Evolutionary conservation across 805 yeast genomes (phyloP), one percentile per base, ranked within the genome.

Genomic region (Yarrowia sp.): DNA sequence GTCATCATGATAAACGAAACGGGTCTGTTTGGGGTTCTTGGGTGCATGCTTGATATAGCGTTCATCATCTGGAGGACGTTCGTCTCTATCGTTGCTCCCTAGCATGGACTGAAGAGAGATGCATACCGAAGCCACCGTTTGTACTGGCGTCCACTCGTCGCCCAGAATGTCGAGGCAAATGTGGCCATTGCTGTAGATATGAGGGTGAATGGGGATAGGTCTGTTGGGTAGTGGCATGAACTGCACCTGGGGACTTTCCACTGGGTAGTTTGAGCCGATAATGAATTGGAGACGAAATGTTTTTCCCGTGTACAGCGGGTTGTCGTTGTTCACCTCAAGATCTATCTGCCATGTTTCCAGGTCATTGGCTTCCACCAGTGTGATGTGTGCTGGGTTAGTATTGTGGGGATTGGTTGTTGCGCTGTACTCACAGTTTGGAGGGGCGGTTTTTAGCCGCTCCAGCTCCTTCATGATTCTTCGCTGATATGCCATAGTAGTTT

Each of bases 131-230:
- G 68, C 54, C 26, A 71, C 74, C 6, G 82, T 77, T 67, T 85
- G 84, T 0, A 85, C 86, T 0, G 90, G 89, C 0, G 88, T 79
- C 90, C 90, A 86, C 44, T 82, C 87, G 19, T 80, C 80, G 2
- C 88, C 90, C 38, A 88, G 74, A 1, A 88, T 74, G 70, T 88
- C 76, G 21, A 88, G 75, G 71, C 93, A 88, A n/a, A 88, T 88
- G 70, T 88, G 92, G 1, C 92, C 93, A 70, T 88, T 88, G 33
- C 87, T 81, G 70, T 88, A 88, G 2, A 88, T 79, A 70, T 88
- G 93, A 0, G 93, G 93, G 70, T 88, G 92, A 2, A 86, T 69
- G 1, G 93, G 93, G 3, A 88, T 81, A 32, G 71, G 68, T 6
- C 71, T 69, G 1, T 66, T 67, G 12, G 54, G 63, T 3, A 52